Conservation (phyloP, 805 yeast species). For the Kuraishia piskuri region DNA sequence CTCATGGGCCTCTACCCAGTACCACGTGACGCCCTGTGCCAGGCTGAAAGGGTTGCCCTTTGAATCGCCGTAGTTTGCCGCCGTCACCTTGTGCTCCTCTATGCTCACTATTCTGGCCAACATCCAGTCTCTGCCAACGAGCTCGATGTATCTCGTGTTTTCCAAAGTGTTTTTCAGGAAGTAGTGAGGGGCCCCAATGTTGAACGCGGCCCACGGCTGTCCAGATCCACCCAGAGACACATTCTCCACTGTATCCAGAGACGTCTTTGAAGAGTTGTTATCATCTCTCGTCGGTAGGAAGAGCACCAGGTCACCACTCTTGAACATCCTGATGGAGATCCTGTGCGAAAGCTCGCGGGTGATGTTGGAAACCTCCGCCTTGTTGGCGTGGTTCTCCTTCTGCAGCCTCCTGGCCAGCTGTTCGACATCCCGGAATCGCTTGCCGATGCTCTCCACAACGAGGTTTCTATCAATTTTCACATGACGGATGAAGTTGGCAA, state of each 20-base stretch:
- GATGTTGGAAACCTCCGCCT: conserved; percentile 34
- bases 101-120: conserved; percentile 62
- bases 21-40: conserved; percentile 58
- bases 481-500: conserved; percentile 19
- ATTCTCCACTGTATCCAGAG: not conserved
- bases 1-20: conserved; percentile 45
- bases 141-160: conserved; percentile 10
- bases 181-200: conserved; percentile 80
- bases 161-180: conserved; percentile 44
- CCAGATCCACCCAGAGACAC: conserved; percentile 2
- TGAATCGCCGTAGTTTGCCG: conserved; percentile 26
- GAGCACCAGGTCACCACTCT: conserved; percentile 67
- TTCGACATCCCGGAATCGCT: conserved; percentile 85
- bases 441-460: conserved; percentile 35
- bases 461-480: conserved; percentile 17
- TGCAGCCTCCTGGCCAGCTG: conserved; percentile 78
- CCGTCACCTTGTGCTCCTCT: conserved; percentile 42
- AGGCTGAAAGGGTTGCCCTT: conserved; percentile 58
- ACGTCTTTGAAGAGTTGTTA: not conserved
- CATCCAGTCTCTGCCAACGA: conserved; percentile 65
- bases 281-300: conserved; percentile 60
- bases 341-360: conserved; percentile 33
- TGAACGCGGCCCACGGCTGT: conserved; percentile 92
- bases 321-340: conserved; percentile 61
- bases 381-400: conserved; percentile 51